A percentile compares a stretch with the other conserved stretches of the same genome.
phyloP scores from a whole-genome alignment of 768 basidiomycete species.

The Rickenella mellea region DNA sequence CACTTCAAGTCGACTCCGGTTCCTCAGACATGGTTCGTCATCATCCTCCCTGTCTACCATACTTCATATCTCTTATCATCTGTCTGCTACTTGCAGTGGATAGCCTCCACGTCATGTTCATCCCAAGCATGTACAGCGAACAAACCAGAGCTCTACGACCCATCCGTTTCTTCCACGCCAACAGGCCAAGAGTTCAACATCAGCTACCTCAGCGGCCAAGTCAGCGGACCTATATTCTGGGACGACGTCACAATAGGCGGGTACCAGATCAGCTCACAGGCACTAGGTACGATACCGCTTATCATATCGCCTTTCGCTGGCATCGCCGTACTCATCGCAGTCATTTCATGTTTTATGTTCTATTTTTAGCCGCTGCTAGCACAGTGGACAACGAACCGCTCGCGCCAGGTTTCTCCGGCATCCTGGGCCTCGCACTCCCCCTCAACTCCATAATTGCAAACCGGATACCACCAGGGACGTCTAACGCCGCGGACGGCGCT shows the following conservation, averaged over 20 bases:
- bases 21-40: constrained; percentile 66
- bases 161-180: constrained; percentile 29
- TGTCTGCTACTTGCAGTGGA: constrained; percentile 43
- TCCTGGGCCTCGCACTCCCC: constrained; percentile 71
- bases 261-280: constrained; percentile 57
- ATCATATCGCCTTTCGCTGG: not conserved
- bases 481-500: constrained; percentile 53
- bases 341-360: no score
- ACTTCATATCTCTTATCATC: constrained; percentile 1
- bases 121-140: constrained; percentile 40
- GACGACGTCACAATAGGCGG: constrained; percentile 54
- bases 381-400: constrained; percentile 49
- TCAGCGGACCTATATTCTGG: constrained; percentile 60
- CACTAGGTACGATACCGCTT: constrained; percentile 43
- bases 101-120: constrained; percentile 58
- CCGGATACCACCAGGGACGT: constrained; percentile 36
- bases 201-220: constrained; percentile 49
- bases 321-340: constrained; percentile 1
- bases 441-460: constrained; percentile 57
- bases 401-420: constrained; percentile 45
- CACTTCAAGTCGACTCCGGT: constrained; percentile 71
- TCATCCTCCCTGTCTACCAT: constrained; percentile 2
- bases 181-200: constrained; percentile 41
- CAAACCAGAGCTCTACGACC: constrained; percentile 44
- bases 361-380: constrained; percentile 44